Evolutionary conservation across 345 rosid species (phyloP), one percentile per base, ranked within the genome.

Genomic region (Linum tenue): DNA sequence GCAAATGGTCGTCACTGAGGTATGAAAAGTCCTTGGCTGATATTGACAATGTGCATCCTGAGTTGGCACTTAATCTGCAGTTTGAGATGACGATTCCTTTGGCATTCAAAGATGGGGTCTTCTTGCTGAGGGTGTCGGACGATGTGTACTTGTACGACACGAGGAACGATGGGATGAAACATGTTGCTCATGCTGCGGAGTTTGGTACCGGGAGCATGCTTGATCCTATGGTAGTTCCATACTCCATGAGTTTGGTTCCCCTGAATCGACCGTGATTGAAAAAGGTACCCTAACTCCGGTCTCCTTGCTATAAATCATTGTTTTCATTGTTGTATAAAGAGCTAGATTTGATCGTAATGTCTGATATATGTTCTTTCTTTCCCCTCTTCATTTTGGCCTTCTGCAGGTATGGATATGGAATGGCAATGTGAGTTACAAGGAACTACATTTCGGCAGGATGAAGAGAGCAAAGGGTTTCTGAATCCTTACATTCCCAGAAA

Each of bases 21-120:
- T 37, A 44, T 37, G 35, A 73, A 0, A 76, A 76, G 69, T 16
- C 79, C 22, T 42, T 78, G 31, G 70, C 55, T 31, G 58, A 7
- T 68, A 56, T 81, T 68, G 83, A 81, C 61, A 65, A 66, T n/a
- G 72, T 78, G 40, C 66, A 79, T 59, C 44, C 74, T 41, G 1
- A 14, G 3, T 59, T 67, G 64, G 3, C 67, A 16, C 11, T 36
- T 67, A 70, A 76, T 11, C 56, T 76, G 44, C 60, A 17, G 31
- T 22, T 22, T 22, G 31, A 22, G 31, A 22, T 22, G 79, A 56
- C 74, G 60, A 77, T 74, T 67, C 83, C 82, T 3, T 51, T 81
- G 59, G 77, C 85, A 37, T 74, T 78, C 59, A 67, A 64, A 68
- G 82, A 81, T 17, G 81, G 77, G 36, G 57, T 63, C 16, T 38